These are phyloP conservation scores for Leersia perrieri DNA, from an alignment of 176 grass and related monocot genomes.

Conservation along the genomic window DNA sequence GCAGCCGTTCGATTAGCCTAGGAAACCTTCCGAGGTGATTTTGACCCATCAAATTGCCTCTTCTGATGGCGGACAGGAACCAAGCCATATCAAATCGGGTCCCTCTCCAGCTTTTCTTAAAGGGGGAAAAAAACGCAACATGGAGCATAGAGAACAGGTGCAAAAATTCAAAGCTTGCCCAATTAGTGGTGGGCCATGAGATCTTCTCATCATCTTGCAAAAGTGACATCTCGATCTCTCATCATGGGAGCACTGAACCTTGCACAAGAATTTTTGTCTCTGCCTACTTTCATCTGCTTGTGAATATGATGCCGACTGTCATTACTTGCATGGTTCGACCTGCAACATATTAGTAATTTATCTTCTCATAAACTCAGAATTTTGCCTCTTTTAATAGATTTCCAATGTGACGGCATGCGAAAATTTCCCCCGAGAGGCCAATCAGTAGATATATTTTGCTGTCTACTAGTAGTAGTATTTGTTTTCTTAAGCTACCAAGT, in stretches of 20 bases:
- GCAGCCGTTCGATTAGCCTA: not conserved
- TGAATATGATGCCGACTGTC: conserved; percentile 36
- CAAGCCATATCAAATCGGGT: not conserved
- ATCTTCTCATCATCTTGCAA: conserved; percentile 15
- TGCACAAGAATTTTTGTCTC: not conserved
- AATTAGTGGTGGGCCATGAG: conserved; percentile 14
- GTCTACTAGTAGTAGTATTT: too few species aligned
- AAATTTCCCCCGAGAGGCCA: not conserved
- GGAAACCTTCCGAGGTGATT: not conserved
- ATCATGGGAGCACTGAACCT: conserved; percentile 25
- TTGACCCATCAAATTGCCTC: not conserved
- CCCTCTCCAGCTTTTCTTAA: not conserved
- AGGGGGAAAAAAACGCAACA: not conserved
- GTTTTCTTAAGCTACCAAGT: not conserved
- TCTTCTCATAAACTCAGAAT: not conserved
- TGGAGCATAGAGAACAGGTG: not conserved
- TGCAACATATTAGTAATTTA: not conserved
- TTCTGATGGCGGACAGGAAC: not conserved
- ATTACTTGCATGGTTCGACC: not conserved
- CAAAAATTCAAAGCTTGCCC: not conserved
- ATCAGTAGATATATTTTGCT: not conserved
- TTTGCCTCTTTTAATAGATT: not conserved
- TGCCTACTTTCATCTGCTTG: conserved; percentile 25
- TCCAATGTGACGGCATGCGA: not conserved
- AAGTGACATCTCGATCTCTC: conserved; percentile 35